These are phyloP conservation scores for Isatis tinctoria DNA, from an alignment of 345 rosid genomes.

Conservation along the genomic window DNA sequence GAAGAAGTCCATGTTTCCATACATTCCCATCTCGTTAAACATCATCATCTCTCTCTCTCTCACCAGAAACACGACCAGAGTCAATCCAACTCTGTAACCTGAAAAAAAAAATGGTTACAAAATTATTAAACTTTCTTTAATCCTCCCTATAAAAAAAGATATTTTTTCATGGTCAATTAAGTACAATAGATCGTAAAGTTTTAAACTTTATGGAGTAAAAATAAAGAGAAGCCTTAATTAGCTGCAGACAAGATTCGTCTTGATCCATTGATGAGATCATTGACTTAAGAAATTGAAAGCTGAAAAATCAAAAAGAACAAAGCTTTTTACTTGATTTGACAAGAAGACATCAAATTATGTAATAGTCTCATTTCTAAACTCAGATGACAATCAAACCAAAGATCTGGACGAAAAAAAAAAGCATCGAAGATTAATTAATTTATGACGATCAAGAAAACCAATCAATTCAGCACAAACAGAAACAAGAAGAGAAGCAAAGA, in stretches of 20 bases:
- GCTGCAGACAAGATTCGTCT: neutral
- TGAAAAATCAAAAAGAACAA: neutral
- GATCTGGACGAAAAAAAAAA: neutral
- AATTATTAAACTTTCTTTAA: neutral
- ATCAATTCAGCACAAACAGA: neutral
- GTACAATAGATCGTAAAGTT: neutral
- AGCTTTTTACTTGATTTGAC: neutral
- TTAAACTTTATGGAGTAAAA: neutral
- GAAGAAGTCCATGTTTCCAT: conserved; percentile 50
- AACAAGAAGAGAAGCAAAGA: neutral
- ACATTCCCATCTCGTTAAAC: conserved; percentile 58
- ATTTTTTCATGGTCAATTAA: neutral
- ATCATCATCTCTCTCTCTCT: conserved; percentile 16
- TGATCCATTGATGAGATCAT: neutral
- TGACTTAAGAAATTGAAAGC: neutral
- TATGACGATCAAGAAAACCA: neutral
- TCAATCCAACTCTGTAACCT: neutral
- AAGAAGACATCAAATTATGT: neutral
- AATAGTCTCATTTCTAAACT: neutral
- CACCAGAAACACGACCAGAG: neutral
- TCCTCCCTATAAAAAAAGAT: neutral
- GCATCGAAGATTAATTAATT: neutral
- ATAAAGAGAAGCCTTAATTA: neutral
- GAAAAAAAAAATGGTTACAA: neutral
- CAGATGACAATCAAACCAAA: neutral